These are phyloP conservation scores for Stereocaulon alpinum DNA, from an alignment of 495 filamentous ascomycete genomes.

Conservation along the genomic window DNA sequence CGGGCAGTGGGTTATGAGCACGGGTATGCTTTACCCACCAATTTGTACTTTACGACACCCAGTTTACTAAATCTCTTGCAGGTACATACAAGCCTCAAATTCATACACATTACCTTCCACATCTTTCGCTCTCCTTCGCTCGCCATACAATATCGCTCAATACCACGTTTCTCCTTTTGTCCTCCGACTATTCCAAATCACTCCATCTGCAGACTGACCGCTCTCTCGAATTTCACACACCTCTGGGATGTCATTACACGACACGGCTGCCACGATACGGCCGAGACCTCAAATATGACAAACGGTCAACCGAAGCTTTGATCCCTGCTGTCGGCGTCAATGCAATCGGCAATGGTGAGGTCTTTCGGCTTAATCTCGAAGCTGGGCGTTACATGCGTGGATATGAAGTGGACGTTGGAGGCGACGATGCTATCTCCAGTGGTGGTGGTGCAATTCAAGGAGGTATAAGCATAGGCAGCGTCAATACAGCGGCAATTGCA, in stretches of 20 bases:
- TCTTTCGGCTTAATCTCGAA: conserved; percentile 87
- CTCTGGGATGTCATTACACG: conserved; percentile 75
- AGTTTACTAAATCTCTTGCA: conserved; percentile 21
- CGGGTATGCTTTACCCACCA: conserved; percentile 45
- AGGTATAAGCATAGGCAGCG: conserved; percentile 65
- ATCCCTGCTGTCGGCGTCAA: conserved; percentile 83
- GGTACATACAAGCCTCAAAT: conserved; percentile 94
- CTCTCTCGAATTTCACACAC: conserved; percentile 88
- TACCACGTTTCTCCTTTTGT: conserved; percentile 84
- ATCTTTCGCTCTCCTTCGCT: conserved; percentile 83
- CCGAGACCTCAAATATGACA: conserved; percentile 76
- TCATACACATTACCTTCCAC: conserved; percentile 86
- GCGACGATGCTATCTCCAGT: conserved; percentile 56
- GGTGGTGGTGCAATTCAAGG: conserved; percentile 67
- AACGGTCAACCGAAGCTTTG: conserved; percentile 74
- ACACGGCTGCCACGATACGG: conserved; percentile 87
- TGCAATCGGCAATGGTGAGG: conserved; percentile 73
- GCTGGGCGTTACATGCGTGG: conserved; percentile 78
- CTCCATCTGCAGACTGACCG: conserved; percentile 88
- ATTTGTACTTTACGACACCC: neutral
- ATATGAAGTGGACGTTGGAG: conserved; percentile 74
- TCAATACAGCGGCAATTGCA: conserved; percentile 85
- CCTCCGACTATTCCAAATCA: conserved; percentile 88
- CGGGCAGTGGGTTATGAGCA: conserved; percentile 97
- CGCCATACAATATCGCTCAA: conserved; percentile 92